Base-by-base conservation (phyloP, 805 yeast species). In the Hanseniaspora pseudoguilliermondii region DNA sequence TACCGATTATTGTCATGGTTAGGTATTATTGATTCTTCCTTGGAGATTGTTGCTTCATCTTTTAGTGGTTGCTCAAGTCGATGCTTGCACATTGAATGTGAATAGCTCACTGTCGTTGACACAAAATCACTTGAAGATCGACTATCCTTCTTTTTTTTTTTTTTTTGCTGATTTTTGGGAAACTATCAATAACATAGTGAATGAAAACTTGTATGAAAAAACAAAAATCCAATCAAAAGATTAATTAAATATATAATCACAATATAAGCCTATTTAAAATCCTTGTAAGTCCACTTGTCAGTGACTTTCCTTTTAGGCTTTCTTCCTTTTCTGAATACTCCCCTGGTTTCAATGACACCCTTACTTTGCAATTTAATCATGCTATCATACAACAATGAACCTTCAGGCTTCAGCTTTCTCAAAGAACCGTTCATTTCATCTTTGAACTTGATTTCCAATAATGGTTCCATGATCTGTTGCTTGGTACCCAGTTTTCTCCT, bases 201-300 rank as follows among this genome's bases (percentile, higher is more conserved):
- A 32, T 32, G 7, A 2, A 2, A 11, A 32, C 32, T 32, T 36
- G 20, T 7, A 8, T 7, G 40, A 36, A n/a, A 16, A 36, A 36
- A n/a, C n/a, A n/a, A 36, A 36, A 36, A 16, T 36, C 20, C 15
- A n/a, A n/a, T 15, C 10, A 42, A 20, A 39, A 32, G 46, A 34
- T 27, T 32, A 56, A 18, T 27, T 20, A 48, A 32, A 43, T 43
- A 40, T 27, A 46, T 38, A 29, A 29, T 27, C 32, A 40, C 8
- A 39, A 21, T 15, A 5, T 57, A 47, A 41, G 16, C 50, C 64
- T 73, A 83, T 71, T 83, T 83, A 65, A 86, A 86, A 71, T 91
- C 95, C 73, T 91, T 91, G 72, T 85, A 86, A 36, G 90, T 78
- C 95, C 95, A 88, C 71, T 90, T 91, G 69, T 91, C 96, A 34